phyloP scores from a whole-genome alignment of 139 green algal genomes.

The Coccomyxa sp. region DNA sequence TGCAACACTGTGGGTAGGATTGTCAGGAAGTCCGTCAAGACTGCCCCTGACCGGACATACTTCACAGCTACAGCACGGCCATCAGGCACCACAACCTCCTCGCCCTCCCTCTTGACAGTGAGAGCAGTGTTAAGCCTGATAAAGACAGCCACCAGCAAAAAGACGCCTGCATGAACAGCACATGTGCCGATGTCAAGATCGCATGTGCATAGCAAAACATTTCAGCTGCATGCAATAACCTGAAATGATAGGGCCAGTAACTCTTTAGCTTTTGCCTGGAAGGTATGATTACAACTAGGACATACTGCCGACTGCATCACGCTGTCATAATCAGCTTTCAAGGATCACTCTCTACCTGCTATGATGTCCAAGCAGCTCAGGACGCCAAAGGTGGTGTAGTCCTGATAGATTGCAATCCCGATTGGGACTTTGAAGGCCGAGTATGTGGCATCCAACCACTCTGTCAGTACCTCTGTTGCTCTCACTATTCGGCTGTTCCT shows the following conservation, averaged over 20 bases:
- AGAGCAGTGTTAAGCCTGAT: background rate
- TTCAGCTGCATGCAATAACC: too few relatives aligned
- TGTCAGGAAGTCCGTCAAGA: background rate
- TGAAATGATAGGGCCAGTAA: background rate
- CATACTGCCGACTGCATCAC: too few relatives aligned
- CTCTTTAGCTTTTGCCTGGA: background rate
- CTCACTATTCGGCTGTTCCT: background rate
- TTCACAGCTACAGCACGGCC: background rate
- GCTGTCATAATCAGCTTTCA: too few relatives aligned
- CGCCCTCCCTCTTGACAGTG: background rate
- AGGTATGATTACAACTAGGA: too few relatives aligned
- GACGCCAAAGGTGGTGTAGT: background rate
- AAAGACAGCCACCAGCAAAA: background rate
- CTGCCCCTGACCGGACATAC: background rate
- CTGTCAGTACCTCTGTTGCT: background rate
- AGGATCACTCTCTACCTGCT: background rate
- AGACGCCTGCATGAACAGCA: background rate
- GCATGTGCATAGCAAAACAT: too few relatives aligned
- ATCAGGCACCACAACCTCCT: background rate
- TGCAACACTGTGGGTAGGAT: background rate
- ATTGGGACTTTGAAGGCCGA: background rate
- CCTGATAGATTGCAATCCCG: background rate
- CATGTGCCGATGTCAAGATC: background rate
- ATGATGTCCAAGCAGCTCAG: background rate
- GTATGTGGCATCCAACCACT: slow-evolving; percentile 1